Percentiles rank a stretch among this genome's conserved stretches.
Evolutionary conservation across 805 yeast species (phyloP).

Genomic region (Lipomyces starkeyi): DNA sequence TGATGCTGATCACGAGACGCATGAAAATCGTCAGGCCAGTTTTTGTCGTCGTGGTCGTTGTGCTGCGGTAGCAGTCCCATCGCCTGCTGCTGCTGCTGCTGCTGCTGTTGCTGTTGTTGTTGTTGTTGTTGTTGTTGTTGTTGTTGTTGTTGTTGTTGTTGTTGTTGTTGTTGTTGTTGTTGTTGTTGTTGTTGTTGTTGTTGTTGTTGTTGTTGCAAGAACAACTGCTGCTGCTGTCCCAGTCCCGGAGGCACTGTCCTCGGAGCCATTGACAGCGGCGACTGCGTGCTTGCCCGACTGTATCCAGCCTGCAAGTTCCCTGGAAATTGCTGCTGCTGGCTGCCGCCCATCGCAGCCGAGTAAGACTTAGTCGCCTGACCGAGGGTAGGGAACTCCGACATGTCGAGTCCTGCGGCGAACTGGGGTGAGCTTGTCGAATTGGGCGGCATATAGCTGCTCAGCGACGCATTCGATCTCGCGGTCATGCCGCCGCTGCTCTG

Average conservation of each 20-base stretch:
- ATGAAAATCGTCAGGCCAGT: conserved; percentile 17
- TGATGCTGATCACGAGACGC: not conserved
- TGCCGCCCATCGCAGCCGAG: conserved; percentile 15
- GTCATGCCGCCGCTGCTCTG: not conserved
- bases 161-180: not conserved
- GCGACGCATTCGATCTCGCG: not conserved
- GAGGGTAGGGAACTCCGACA: conserved; percentile 31
- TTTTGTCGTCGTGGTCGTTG: conserved; percentile 19
- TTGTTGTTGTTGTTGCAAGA: conserved; percentile 23
- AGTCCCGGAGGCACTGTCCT: conserved; percentile 28
- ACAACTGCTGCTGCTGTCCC: conserved; percentile 13
- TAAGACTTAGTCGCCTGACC: conserved; percentile 26
- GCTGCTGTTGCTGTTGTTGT: not conserved
- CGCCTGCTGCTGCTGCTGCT: conserved; percentile 24
- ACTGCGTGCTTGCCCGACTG: conserved; percentile 31
- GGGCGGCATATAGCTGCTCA: not conserved
- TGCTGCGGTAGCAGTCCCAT: conserved; percentile 15
- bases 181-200: conserved; percentile 25
- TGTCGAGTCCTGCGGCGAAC: conserved; percentile 23
- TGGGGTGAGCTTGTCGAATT: conserved; percentile 3
- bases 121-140: conserved; percentile 24
- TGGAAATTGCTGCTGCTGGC: conserved; percentile 4
- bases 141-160: conserved; percentile 20
- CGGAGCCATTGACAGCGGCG: conserved; percentile 29
- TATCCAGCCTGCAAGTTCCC: conserved; percentile 4